Conservation (phyloP, 2,329 filamentous ascomycete species). For the Malbranchea zuffiana region DNA sequence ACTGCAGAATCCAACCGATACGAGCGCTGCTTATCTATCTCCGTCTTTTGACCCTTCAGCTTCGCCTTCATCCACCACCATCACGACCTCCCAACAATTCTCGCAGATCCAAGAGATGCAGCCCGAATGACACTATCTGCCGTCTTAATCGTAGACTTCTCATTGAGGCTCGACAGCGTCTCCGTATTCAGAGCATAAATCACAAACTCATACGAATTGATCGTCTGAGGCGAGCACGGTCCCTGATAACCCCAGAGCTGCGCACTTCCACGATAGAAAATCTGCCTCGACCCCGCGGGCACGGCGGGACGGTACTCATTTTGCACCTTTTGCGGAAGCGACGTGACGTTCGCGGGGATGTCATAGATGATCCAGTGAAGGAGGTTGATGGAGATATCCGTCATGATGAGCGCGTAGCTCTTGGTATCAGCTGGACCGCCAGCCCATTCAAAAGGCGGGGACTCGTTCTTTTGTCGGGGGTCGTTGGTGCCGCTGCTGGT, state of each 20-base stretch:
- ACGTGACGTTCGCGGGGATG: background rate
- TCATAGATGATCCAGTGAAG: slow-evolving; percentile 2
- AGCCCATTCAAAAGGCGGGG: background rate
- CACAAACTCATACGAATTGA: slow-evolving; percentile 1
- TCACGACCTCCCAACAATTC: background rate
- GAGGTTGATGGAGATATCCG: slow-evolving; percentile 2
- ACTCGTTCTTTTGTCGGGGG: background rate
- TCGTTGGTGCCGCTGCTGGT: background rate
- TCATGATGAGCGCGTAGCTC: slow-evolving; percentile 3
- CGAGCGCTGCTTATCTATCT: no score
- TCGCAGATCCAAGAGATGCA: background rate
- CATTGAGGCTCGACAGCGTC: background rate
- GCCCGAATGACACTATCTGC: background rate
- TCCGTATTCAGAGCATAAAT: background rate
- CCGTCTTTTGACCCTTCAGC: no score
- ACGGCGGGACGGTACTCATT: background rate
- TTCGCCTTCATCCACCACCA: no score
- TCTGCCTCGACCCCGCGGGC: background rate
- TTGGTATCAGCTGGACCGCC: background rate
- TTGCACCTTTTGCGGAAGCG: background rate
- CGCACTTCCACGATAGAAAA: background rate
- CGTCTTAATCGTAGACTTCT: background rate
- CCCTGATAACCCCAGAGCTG: slow-evolving; percentile 1
- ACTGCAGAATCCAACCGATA: no score
- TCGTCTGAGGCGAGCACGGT: background rate